These are phyloP conservation scores for Triticum timopheevii DNA, from an alignment of 176 grass and related monocot species.

Conservation along the genomic window DNA sequence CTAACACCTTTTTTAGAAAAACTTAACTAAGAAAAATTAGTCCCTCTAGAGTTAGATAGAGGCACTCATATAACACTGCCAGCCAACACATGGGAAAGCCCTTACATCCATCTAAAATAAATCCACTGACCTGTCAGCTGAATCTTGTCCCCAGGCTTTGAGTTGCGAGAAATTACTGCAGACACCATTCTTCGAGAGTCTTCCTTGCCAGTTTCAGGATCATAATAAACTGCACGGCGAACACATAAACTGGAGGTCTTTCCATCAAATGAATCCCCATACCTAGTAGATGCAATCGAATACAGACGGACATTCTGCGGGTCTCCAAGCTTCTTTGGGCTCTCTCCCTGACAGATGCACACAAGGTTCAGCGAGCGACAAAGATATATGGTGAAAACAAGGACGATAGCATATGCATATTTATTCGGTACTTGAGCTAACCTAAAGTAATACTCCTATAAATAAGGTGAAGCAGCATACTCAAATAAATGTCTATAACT, in stretches of 20 bases:
- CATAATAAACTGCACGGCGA: too few relatives aligned
- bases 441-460: background rate
- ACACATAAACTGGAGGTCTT: too few relatives aligned
- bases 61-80: background rate
- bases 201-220: too few relatives aligned
- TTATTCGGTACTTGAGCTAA: background rate
- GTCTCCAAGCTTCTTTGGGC: background rate
- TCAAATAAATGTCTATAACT: background rate
- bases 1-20: too few relatives aligned
- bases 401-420: background rate
- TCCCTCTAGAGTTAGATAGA: background rate
- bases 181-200: background rate
- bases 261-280: conserved; percentile 11
- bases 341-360: conserved; percentile 57
- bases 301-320: conserved; percentile 81
- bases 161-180: too few relatives aligned
- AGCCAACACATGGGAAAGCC: background rate
- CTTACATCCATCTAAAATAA: background rate
- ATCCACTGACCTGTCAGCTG: too few relatives aligned
- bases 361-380: background rate
- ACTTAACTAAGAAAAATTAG: too few relatives aligned
- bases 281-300: conserved; percentile 78
- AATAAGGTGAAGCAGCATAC: background rate
- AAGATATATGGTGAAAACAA: background rate
- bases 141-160: too few relatives aligned